phyloP scores from a whole-genome alignment of 2,329 filamentous ascomycete species.

The Penicillium expansum region DNA sequence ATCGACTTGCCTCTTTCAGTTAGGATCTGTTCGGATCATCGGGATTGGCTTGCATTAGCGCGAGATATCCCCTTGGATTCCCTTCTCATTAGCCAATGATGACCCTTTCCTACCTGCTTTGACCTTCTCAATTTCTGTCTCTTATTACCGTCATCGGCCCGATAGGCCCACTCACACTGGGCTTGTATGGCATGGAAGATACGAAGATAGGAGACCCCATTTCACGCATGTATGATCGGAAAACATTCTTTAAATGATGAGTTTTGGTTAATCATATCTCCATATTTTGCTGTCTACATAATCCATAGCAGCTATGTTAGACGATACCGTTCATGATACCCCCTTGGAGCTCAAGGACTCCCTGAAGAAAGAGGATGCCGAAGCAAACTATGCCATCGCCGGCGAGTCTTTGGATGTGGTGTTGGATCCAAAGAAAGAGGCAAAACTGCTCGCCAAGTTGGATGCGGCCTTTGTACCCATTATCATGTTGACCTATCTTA shows the following conservation, averaged over 20 bases:
- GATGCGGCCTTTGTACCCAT: constrained; percentile 51
- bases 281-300: neutral
- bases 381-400: constrained; percentile 14
- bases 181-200: neutral
- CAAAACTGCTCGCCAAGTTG: constrained; percentile 48
- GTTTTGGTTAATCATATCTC: neutral
- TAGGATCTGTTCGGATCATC: neutral
- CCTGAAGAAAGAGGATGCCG: constrained; percentile 13
- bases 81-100: neutral
- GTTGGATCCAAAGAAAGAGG: constrained; percentile 48
- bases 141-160: constrained; percentile 19
- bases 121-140: neutral
- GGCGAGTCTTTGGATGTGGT: constrained; percentile 25
- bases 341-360: constrained; percentile 14
- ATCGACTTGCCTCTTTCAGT: constrained; percentile 1
- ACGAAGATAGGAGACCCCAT: neutral
- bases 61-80: too few relatives aligned
- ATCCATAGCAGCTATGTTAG: neutral
- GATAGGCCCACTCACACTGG: constrained; percentile 6
- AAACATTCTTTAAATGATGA: neutral
- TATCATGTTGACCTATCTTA: constrained; percentile 56
- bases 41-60: neutral
- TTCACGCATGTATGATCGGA: neutral
- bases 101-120: neutral
- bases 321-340: neutral